Base-by-base conservation (phyloP, 2,329 filamentous ascomycete species). In the Myriosclerotinia scirpicola region DNA sequence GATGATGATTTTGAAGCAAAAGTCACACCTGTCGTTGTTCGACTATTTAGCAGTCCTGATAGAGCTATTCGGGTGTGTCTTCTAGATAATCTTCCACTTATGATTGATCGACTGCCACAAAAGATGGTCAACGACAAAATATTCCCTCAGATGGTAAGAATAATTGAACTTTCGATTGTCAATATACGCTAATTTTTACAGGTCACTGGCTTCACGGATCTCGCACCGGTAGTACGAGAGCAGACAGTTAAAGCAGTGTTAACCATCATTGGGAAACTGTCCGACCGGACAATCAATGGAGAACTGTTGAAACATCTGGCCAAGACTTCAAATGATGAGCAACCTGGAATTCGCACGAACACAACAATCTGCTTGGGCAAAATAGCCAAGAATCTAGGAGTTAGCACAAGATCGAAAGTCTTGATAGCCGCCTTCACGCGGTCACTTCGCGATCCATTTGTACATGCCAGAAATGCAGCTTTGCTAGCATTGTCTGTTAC, bases 301-400 rank as follows among this genome's bases (percentile, higher is more conserved):
- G 95, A 99, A 73, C 83, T 99, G 14, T 81, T 99, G 30, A 91
- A 90, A 73, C 90, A 96, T 75, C 84, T 99, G 38, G 95, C 95
- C 54, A 97, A 96, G 77, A 97, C 94, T 1, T 93, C 95, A 55
- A 99, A 98, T 73, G 95, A 99, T 70, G 95, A 98, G 73, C 94
- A 99, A 75, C 93, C 95, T 0, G 95, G 95, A 0, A 99, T 99
- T 71, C 87, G 95, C 69, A 99, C 95, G 11, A 99, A 99, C 77
- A 99, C 95, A 0, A 99, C 95, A 1, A 99, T 99, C 66, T 98
- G 94, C 76, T 80, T 99, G 0, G 95, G 95, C 30, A 98, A 97
- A 75, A 97, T 99, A 72, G 93, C 95, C 17, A 93, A 92, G 73
- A 90, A 96, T 73, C 82, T 99, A 0, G 92, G 92, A 1, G 82